Evolutionary conservation across 1,139 yeast species (phyloP), one percentile per base, ranked within the genome.

Genomic region (Suhomyces anneliseae): DNA sequence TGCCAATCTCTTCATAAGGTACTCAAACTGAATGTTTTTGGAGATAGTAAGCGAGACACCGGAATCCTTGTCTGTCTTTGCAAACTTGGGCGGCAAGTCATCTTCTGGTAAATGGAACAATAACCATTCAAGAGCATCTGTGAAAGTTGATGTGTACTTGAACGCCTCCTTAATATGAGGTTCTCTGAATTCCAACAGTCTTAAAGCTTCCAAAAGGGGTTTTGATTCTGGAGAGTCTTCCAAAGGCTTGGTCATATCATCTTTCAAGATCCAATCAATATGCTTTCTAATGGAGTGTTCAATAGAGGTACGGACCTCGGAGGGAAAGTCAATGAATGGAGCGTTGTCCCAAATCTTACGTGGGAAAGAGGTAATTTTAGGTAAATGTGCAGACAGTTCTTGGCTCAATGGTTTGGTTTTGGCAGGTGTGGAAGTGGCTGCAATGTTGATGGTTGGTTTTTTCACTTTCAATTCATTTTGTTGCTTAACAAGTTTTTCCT

Each of bases 101-200:
- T 90, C 98, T 58, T 92, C 97, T 0, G 98, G 98, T 3, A 92
- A 78, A 59, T 92, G 95, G 56, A 92, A 85, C 11, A 92, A 67
- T 24, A 92, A 75, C 89, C 96, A 93, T 44, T 93, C 95, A 34
- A 89, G 67, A 1, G 87, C 79, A 45, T 77, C 81, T 0, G 69
- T 68, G 38, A 85, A 83, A 0, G 76, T 60, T 2, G 65, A 55
- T 3, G 90, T 79, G 57, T 87, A 87, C 34, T 72, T 68, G 45
- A 88, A 68, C 0, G 97, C 83, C 58, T 93, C 98, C 5, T 70
- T 67, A 1, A 87, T 81, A 59, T 92, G 97, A 2, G 78, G 61
- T 35, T 68, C 65, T 50, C 93, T 77, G 58, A 93, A 93, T 0
- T 96, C 96, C 6, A 89, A 65, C 4, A 64, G 61, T 7, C 57